Evolutionary conservation across 2,329 filamentous ascomycete genomes (phyloP).

Genomic region (Ceratocystis alfenasii): DNA sequence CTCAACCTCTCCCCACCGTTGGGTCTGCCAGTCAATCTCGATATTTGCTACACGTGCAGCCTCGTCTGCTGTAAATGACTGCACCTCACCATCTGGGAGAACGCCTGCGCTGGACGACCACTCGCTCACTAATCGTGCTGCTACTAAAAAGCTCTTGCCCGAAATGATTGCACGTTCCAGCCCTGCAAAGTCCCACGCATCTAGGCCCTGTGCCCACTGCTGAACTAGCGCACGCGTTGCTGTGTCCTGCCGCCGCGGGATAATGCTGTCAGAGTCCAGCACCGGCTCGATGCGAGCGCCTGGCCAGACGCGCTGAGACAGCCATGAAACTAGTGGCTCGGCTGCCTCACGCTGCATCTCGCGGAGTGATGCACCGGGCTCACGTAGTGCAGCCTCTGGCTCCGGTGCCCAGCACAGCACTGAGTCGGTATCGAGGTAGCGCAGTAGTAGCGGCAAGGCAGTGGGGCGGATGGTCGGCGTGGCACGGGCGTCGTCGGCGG

Average conservation of each 20-base stretch:
- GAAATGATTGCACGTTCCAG: constrained; percentile 74
- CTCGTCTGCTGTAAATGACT: constrained; percentile 65
- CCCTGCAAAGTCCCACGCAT: constrained; percentile 71
- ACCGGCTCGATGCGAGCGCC: constrained; percentile 66
- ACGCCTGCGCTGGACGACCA: constrained; percentile 63
- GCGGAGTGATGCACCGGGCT: constrained; percentile 42
- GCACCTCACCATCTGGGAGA: constrained; percentile 26
- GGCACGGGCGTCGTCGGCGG: constrained; percentile 44
- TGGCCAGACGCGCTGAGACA: constrained; percentile 68
- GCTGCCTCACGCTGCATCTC: constrained; percentile 60
- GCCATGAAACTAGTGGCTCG: constrained; percentile 56
- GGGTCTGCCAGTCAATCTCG: constrained; percentile 83
- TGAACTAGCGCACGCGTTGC: constrained; percentile 65
- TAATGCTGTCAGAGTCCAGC: constrained; percentile 65
- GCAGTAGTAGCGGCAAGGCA: constrained; percentile 58
- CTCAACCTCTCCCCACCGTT: constrained; percentile 91
- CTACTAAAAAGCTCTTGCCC: constrained; percentile 74
- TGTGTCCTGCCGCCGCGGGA: constrained; percentile 61
- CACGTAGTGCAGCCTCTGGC: constrained; percentile 36
- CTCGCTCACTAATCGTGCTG: constrained; percentile 64
- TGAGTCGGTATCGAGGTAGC: constrained; percentile 85
- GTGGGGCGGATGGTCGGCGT: constrained; percentile 46
- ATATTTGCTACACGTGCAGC: constrained; percentile 65
- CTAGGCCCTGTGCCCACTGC: constrained; percentile 62
- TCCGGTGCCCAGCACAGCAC: constrained; percentile 74